phyloP scores from a whole-genome alignment of 78 protist genomes.

The Dictyostelium discoideum region dicty_2.7 NC_007091.3:1847001-1847500 shows the following conservation, averaged over 20 bases:
- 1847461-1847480: neutral
- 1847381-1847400: neutral
- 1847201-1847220: conserved; percentile 35
- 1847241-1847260: conserved; percentile 20
- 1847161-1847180: neutral
- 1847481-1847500: neutral
- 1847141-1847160: neutral
- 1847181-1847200: neutral
- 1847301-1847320: neutral
- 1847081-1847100: conserved; percentile 21
- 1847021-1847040: conserved; percentile 46
- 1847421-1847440: neutral
- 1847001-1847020: conserved; percentile 7
- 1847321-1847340: neutral
- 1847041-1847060: conserved; percentile 24
- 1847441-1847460: conserved; percentile 46
- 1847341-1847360: neutral
- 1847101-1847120: conserved; percentile 22
- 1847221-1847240: conserved; percentile 59
- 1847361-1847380: conserved; percentile 33
- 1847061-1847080: conserved; percentile 10
- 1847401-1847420: conserved; percentile 51
- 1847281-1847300: conserved; percentile 1
- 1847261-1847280: conserved; percentile 24
- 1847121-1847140: conserved; percentile 6